Evolutionary conservation across 2,329 filamentous ascomycete species (phyloP), one percentile per base, ranked within the genome.

Genomic region (Bipolaris gigantea): DNA sequence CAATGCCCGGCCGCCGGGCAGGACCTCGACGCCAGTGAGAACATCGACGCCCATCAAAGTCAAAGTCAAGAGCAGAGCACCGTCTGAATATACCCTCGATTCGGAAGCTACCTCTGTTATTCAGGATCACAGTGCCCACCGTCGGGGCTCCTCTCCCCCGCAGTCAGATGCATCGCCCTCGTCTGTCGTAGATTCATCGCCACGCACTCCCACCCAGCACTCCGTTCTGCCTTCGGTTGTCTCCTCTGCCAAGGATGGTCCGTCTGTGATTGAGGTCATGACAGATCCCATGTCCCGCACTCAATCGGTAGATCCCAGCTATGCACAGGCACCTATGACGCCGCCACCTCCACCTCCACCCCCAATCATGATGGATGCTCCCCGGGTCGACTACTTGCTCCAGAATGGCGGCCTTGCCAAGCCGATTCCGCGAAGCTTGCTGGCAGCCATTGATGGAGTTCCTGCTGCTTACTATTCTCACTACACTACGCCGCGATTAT

Each of bases 321-420:
- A 80, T 61, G 76, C 59, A 81, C 64, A 70, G 0, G 80, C 83
- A 0, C 79, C 83, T 1, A 83, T 81, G 48, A 75, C 83, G 34
- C 79, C 79, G 15, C 85, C 90, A 1, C 79, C 79, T 7, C 85
- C 90, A 1, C 91, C 92, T 0, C 92, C 90, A 1, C 86, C 89
- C 0, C 83, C 91, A 8, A 83, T 86, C 62, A 78, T 86, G 47
- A 62, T 83, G 33, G 80, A 87, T 39, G 86, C 91, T 36, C 93
- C 93, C 0, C 85, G 90, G 56, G 92, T 97, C 16, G 93, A 97
- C 71, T 97, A 97, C 71, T 80, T 97, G 16, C 81, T 97, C 50
- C 90, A 94, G 65, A 88, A 97, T 72, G 93, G 93, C 35, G 93
- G 93, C 0, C 77, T 97, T 16, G 75, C 85, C 19, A 83, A 88